phyloP scores from a whole-genome alignment of 2,329 filamentous ascomycete genomes.

The Colletotrichum aenigma region DNA sequence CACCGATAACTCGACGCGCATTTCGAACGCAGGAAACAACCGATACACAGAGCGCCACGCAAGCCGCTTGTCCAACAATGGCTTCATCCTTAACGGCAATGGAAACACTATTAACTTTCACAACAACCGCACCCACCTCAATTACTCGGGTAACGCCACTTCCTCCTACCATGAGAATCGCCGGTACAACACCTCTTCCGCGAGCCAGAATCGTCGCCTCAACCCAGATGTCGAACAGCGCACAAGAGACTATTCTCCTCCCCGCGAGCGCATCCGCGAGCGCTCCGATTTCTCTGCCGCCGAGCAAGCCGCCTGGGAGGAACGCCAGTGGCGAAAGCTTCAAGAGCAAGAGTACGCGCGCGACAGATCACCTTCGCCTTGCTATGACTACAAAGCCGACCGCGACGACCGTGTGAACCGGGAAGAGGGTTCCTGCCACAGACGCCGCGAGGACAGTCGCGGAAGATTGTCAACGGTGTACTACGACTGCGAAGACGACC shows the following conservation, averaged over 20 bases:
- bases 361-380: neutral
- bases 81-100: neutral
- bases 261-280: neutral
- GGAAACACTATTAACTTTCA: neutral
- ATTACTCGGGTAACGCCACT: neutral
- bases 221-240: neutral
- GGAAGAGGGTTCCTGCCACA: rapidly evolving
- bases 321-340: neutral
- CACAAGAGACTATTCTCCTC: neutral
- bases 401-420: neutral
- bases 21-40: neutral
- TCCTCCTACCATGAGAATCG: neutral
- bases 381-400: neutral
- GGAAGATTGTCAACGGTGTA: neutral
- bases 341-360: neutral
- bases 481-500: neutral
- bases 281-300: neutral
- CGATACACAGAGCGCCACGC: neutral
- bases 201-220: neutral
- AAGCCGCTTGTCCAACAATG: neutral
- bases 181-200: neutral
- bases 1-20: neutral
- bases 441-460: neutral
- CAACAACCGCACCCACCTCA: neutral
- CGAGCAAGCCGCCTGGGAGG: neutral